These are phyloP conservation scores for Styphnolobium japonicum DNA, from an alignment of 306 rosid genomes.

Conservation along the genomic window DNA sequence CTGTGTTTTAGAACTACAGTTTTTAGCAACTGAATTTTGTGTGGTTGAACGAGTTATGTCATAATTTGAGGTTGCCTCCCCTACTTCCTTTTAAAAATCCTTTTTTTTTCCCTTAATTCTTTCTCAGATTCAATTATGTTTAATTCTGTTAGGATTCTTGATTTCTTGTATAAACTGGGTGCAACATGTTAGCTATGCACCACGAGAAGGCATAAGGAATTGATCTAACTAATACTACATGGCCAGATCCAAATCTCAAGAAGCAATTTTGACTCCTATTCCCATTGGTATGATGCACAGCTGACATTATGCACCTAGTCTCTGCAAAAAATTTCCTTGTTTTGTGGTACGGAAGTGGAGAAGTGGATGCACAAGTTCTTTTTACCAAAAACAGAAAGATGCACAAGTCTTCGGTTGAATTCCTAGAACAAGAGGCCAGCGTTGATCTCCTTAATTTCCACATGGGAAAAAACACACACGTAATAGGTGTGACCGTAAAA, in stretches of 20 bases:
- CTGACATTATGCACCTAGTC: neutral
- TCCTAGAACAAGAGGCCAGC: neutral
- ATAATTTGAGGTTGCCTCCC: neutral
- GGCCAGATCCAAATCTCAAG: neutral
- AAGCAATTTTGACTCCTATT: neutral
- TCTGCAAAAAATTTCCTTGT: neutral
- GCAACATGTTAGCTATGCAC: neutral
- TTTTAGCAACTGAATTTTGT: constrained; percentile 14
- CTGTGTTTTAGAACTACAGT: neutral
- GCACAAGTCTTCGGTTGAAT: neutral
- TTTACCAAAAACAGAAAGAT: neutral
- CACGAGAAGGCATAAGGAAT: neutral
- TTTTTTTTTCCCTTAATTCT: neutral
- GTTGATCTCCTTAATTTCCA: neutral
- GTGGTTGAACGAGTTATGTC: neutral
- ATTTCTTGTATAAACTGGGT: neutral
- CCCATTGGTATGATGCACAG: neutral
- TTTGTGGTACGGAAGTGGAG: neutral
- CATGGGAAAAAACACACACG: neutral
- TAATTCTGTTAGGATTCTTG: neutral
- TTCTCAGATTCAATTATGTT: neutral
- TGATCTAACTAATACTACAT: neutral
- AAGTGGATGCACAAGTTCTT: neutral
- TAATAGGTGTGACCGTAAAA: neutral
- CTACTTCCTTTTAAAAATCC: neutral